Base-by-base conservation (phyloP, 129 eudicot genomes). In the Lonicera japonica region DNA sequence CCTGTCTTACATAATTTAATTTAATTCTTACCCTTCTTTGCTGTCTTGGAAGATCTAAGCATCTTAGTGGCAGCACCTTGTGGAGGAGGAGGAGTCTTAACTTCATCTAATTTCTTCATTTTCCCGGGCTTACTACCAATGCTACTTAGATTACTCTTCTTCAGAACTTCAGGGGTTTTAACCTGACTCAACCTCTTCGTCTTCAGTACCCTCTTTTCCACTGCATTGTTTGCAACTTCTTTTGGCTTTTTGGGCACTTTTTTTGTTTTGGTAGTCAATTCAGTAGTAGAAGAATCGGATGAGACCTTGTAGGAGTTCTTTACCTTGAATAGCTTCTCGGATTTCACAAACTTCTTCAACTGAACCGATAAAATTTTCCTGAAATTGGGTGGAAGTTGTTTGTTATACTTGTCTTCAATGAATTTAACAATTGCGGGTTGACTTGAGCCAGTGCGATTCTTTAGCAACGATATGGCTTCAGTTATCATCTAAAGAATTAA, bases 301-400 rank as follows among this genome's bases (percentile, higher is more conserved):
- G 77, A 21, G n/a, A 80, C 54, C 60, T 81, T 76, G 77, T 76
- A 81, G 9, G 86, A 81, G 61, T 67, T 72, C 52, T 80, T 80
- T 12, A 75, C 69, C 36, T 80, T 80, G 16, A 63, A 46, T 0
- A 80, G 54, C 56, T 75, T 75, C 25, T 71, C 81, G 0, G 75
- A 67, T 25, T 64, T 59, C 17, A 75, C 81, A 14, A 71, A 60
- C 36, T 70, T 75, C 63, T 71, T 79, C 64, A 79, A 45, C 19
- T 79, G 80, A 21, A 70, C 21, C 0, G 76, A 71, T 5, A 79
- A 63, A 0, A 50, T 56, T 63, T 79, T 79, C 25, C 34, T 66
- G 72, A 74, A 79, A 45, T 79, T 79, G n/a, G 75, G 24, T 4
- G 80, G 80, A 9, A 77, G 74, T 21, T 12, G 41, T 4, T 47